Base-by-base conservation (phyloP, 768 basidiomycete genomes). In the Amyloporia xantha region DNA sequence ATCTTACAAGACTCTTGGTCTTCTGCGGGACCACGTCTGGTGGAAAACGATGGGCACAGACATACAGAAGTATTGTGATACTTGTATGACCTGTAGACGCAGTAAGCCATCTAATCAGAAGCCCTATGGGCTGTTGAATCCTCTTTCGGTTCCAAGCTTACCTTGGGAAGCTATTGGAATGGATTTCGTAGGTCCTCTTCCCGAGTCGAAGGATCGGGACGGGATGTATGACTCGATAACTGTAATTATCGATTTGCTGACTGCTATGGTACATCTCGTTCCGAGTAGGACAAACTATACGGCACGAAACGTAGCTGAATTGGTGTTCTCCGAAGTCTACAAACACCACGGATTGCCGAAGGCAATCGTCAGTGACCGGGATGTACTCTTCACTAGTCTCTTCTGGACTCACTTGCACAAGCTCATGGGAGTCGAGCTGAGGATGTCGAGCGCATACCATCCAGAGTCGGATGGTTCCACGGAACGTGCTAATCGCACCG, bases 141-240 rank as follows among this genome's bases (percentile, higher is more conserved):
- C 58, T 1, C 52, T 67, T 5, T 63, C 64, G 0, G 51, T 69
- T 0, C 68, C 66, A 0, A 58, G 44, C 0, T 40, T 52, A 6
- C 72, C 70, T 0, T 72, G 68, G 69, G 63, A 68, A 6, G 61
- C 63, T 0, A 68, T 75, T 0, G 66, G 65, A 0, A 69, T 74
- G 23, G 71, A 73, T 49, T 73, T 73, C 27, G 47, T 73, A 0
- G 70, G 64, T 0, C 66, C 64, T 1, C 51, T 73, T 2, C 71
- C 65, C 5, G 48, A 54, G 24, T 57, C 54, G 1, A 58, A 54
- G 13, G 64, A 62, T 21, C 33, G 55, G 12, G 21, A 52, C 40
- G 58, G 59, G 2, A 24, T 48, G 1, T 65, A 52, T 49, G 63
- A 64, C 43, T 52, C 52, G 36, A 53, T 64, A 4, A 46, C 42